phyloP scores from a whole-genome alignment of 345 rosid genomes.

The Melaleuca quinquenervia region DNA sequence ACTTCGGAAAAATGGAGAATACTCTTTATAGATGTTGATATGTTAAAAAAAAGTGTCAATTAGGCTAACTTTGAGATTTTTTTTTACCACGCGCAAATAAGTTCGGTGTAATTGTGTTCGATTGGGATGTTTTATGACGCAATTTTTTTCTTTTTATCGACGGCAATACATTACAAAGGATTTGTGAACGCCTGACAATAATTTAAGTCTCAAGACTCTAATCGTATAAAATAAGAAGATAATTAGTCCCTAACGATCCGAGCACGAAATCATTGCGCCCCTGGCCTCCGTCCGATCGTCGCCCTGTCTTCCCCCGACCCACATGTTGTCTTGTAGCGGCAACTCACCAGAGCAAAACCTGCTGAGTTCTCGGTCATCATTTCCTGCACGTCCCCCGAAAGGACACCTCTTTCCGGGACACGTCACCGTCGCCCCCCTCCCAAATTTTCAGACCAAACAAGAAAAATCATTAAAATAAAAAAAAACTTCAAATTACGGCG shows the following conservation, averaged over 20 bases:
- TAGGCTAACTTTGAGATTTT: too few relatives aligned
- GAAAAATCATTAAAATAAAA: too few relatives aligned
- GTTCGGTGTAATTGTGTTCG: too few relatives aligned
- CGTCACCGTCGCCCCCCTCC: background rate
- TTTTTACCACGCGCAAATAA: too few relatives aligned
- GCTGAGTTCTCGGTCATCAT: background rate
- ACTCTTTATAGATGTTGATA: too few relatives aligned
- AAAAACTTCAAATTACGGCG: too few relatives aligned
- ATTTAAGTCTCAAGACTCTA: background rate
- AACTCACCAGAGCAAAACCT: background rate
- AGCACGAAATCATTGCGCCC: background rate
- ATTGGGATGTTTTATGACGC: too few relatives aligned
- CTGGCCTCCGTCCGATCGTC: background rate
- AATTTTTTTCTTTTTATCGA: too few relatives aligned
- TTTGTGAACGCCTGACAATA: too few relatives aligned
- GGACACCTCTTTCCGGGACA: background rate
- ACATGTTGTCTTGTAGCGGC: background rate
- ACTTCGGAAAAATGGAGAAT: too few relatives aligned
- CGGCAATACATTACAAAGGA: too few relatives aligned
- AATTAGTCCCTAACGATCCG: background rate
- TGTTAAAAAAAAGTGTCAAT: too few relatives aligned
- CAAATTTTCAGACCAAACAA: background rate
- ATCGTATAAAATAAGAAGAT: accelerated
- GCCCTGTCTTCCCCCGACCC: background rate
- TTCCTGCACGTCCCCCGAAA: background rate